A percentile compares a stretch with the other conserved stretches of the same genome.
Conservation (phyloP, 805 yeast species). For the Komagataella pseudopastoris region DNA sequence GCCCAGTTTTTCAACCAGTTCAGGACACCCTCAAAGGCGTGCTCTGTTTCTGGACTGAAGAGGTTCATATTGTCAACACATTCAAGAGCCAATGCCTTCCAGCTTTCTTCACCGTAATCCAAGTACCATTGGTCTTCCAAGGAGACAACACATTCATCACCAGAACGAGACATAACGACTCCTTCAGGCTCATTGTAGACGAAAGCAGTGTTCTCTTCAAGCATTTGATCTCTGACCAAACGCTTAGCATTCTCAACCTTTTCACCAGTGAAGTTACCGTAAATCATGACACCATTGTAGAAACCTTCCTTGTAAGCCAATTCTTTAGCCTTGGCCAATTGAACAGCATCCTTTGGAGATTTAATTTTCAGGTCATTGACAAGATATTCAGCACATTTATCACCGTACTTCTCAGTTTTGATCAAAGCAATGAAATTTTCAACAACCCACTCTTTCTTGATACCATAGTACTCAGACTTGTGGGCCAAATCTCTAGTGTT, state of each 20-base stretch:
- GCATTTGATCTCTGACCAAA: slow-evolving; percentile 70
- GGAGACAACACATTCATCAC: slow-evolving; percentile 93
- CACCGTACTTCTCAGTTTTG: slow-evolving; percentile 77
- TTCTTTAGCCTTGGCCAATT: slow-evolving; percentile 87
- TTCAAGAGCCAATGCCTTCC: slow-evolving; percentile 76
- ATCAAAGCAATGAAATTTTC: slow-evolving; percentile 64
- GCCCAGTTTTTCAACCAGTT: slow-evolving; percentile 99
- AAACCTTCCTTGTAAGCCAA: slow-evolving; percentile 92
- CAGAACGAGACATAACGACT: slow-evolving; percentile 82
- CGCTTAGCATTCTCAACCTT: slow-evolving; percentile 87
- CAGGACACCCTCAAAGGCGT: slow-evolving; percentile 87
- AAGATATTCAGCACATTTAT: slow-evolving; percentile 70
- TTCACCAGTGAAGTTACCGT: slow-evolving; percentile 78
- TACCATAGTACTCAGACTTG: slow-evolving; percentile 83
- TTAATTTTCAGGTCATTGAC: slow-evolving; percentile 82
- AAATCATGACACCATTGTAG: slow-evolving; percentile 73
- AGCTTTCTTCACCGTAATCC: slow-evolving; percentile 88
- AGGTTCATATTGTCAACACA: slow-evolving; percentile 68
- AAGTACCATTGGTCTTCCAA: slow-evolving; percentile 97
- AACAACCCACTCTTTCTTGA: slow-evolving; percentile 77
- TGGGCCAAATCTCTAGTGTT: slow-evolving; percentile 73
- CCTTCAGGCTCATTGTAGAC: slow-evolving; percentile 93
- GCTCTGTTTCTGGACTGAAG: slow-evolving; percentile 69
- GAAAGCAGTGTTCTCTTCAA: slow-evolving; percentile 69
- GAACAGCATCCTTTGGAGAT: slow-evolving; percentile 84